Evolutionary conservation across 345 rosid genomes (phyloP).

Genomic region (Ceriops zippeliana): DNA sequence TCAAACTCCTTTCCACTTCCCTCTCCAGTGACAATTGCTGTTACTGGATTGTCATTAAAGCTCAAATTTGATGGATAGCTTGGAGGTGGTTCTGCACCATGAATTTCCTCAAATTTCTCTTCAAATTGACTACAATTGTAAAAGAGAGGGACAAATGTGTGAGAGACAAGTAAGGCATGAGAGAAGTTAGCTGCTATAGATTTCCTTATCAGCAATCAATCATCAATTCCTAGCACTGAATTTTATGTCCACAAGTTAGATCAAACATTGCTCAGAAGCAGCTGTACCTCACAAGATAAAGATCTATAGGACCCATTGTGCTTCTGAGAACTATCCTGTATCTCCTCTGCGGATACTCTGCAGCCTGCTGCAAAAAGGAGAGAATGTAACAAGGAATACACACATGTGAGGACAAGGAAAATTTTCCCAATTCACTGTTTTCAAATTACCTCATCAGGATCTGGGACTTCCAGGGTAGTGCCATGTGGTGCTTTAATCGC

Average conservation of each 20-base stretch:
- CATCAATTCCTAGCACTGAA: not conserved
- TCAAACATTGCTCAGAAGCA: conserved; percentile 16
- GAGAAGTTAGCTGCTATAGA: not conserved
- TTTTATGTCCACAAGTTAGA: not conserved
- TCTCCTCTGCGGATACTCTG: conserved; percentile 85
- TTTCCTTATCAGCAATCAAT: not conserved
- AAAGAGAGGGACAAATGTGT: not conserved
- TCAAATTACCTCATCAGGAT: conserved; percentile 88
- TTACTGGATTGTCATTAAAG: conserved; percentile 41
- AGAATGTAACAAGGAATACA: conserved; percentile 2
- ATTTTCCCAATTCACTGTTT: conserved; percentile 7
- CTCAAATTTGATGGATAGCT: conserved; percentile 51
- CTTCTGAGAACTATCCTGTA: conserved; percentile 92
- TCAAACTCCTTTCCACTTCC: conserved; percentile 51
- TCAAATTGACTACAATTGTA: conserved; percentile 63
- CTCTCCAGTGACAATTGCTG: conserved; percentile 37
- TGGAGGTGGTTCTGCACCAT: conserved; percentile 54
- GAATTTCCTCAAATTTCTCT: conserved; percentile 84
- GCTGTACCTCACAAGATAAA: conserved; percentile 86
- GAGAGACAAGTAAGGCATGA: conserved; percentile 5
- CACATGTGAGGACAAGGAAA: not conserved
- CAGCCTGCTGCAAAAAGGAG: conserved; percentile 54
- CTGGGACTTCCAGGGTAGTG: conserved; percentile 97
- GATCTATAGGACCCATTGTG: conserved; percentile 98
- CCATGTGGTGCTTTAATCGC: conserved; percentile 99